These are phyloP conservation scores for Tylopilus sp. DNA, from an alignment of 768 basidiomycete genomes.

Conservation along the genomic window DNA sequence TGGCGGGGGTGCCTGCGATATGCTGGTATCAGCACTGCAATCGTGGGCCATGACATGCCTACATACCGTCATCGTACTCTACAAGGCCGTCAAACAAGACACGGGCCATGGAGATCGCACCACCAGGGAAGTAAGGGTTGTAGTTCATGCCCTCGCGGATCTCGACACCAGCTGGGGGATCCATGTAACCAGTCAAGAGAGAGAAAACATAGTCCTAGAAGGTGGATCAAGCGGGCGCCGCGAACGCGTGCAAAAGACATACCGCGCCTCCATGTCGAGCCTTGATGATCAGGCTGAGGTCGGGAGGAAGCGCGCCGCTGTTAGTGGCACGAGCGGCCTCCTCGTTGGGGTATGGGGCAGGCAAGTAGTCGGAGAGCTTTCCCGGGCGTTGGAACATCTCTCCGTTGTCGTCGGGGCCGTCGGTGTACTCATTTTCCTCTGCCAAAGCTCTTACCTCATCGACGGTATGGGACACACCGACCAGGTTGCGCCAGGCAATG, in stretches of 20 bases:
- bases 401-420: conserved; percentile 91
- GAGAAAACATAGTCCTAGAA: conserved; percentile 93
- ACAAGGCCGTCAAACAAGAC: conserved; percentile 94
- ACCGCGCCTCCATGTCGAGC: conserved; percentile 96
- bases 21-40: conserved; percentile 6
- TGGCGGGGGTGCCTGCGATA: conserved; percentile 84
- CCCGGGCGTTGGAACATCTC: conserved; percentile 99
- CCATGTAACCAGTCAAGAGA: conserved; percentile 94
- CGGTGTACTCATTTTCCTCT: conserved; percentile 94
- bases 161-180: conserved; percentile 93
- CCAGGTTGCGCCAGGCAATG: conserved; percentile 99
- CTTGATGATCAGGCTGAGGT: conserved; percentile 96
- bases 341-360: conserved; percentile 93
- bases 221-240: conserved; percentile 2
- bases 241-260: conserved; percentile 34
- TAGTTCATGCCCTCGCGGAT: conserved; percentile 98
- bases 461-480: conserved; percentile 94
- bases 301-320: conserved; percentile 93
- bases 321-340: conserved; percentile 95
- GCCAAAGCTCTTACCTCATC: conserved; percentile 90
- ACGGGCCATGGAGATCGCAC: conserved; percentile 98
- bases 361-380: conserved; percentile 97
- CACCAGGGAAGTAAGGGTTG: conserved; percentile 98
- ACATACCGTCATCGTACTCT: conserved; percentile 90
- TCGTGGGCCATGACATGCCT: not conserved